Evolutionary conservation across 2,329 filamentous ascomycete genomes (phyloP), one percentile per base, ranked within the genome.

Genomic region (Magnaporthiopsis rhizophila): DNA sequence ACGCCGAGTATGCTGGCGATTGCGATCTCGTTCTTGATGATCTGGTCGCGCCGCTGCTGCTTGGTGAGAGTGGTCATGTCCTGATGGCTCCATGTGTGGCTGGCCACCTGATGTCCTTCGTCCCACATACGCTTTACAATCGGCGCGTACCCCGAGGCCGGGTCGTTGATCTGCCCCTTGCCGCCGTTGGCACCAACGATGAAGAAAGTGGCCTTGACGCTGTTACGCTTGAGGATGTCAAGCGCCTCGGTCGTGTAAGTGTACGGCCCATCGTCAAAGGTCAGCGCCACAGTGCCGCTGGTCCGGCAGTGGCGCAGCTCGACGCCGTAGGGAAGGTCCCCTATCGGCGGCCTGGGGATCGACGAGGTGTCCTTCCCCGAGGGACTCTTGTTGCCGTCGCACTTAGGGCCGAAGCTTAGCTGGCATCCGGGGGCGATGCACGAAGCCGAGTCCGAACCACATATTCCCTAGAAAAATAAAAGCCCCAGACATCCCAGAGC

Each of bases 31-130:
- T 76, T 74, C 59, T 74, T 72, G 28, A 74, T 65, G 68, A 79
- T 75, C 67, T 80, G 74, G 28, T 69, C 65, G 26, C 65, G 63
- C 18, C 72, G 69, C 63, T 72, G 70, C n/a, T 68, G 59, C 4
- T 70, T 64, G 3, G 66, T 69, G 59, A 77, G 64, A 0, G 64
- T 58, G n/a, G 69, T 69, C 1, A 79, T 69, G 65, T 79, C 72
- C 64, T 71, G 69, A 65, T 80, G 78, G 28, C 73, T 73, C 74
- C 73, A 79, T 2, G 76, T 77, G 67, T 80, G 78, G 59, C 73
- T 74, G 6, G 70, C 78, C 50, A 80, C 67, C 64, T 80, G 78
- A 65, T 80, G 78, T 11, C 77, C 76, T 6, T 73, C 72, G 18
- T 65, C 66, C 58, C 72, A 64, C 73, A 79, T 77, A 2, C 73